Base-by-base conservation (phyloP, 306 rosid species). In the Vachellia pachyceras region DNA sequence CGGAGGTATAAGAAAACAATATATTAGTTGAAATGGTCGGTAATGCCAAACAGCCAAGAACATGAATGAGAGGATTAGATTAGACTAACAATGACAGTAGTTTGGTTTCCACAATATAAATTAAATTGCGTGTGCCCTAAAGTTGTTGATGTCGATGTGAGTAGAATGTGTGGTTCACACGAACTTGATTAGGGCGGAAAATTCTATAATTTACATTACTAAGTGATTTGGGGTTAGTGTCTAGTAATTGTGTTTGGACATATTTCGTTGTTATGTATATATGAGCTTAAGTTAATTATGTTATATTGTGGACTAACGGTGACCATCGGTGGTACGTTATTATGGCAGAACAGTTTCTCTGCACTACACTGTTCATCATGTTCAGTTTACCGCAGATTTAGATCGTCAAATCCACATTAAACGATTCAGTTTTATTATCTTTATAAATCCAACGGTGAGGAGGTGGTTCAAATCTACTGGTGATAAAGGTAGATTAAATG, bases 81-180 rank as follows among this genome's bases (percentile, higher is more conserved):
- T 61, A 68, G 45, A 85, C 36, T 52, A 9, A 57, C 60, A 55
- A 78, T 9, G 41, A 17, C 65, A 78, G 45, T 77, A 65, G 83
- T 60, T 85, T 73, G 77, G 84, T 45, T 42, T 78, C 81, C 85
- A 85, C 75, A 74, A 25, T 66, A 39, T 18, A 18, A 3, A 39
- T 60, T 55, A n/a, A n/a, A n/a, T n/a, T n/a, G n/a, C n/a, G 49
- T 69, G 33, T 60, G 41, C 35, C 15, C 45, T 60, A 82, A 82
- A 85, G 88, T 74, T 78, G 70, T 78, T 60, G 83, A 85, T 69
- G 83, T 41, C 13, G 88, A 69, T 69, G 73, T 68, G 25, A 18
- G 49, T 37, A n/a, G 39, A 18, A 22, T 58, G 35, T 1, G 11
- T 13, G 40, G 10, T 5, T 18, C 29, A 2, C 45, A 3, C 23